These are phyloP conservation scores for Calophaca sinica DNA, from an alignment of 306 rosid species.

Conservation along the genomic window DNA sequence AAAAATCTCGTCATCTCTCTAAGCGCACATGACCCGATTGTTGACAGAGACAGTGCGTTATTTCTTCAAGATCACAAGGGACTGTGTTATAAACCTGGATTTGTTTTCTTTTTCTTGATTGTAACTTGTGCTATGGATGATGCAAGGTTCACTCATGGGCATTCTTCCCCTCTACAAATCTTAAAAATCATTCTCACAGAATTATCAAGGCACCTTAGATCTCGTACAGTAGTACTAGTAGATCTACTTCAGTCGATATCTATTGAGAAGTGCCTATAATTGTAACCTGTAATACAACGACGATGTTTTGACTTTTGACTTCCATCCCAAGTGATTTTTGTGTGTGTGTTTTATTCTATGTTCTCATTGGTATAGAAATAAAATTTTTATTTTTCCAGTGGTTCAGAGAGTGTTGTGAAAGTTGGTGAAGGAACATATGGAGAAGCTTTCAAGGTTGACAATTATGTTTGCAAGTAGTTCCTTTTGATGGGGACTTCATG, in stretches of 20 bases:
- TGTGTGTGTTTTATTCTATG: constrained; percentile 21
- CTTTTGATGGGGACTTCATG: constrained; percentile 78
- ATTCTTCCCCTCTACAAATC: not conserved
- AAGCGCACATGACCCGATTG: too few species aligned
- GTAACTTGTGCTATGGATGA: constrained; percentile 14
- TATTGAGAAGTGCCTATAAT: constrained; percentile 16
- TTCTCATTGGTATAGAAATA: constrained; percentile 41
- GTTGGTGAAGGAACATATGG: constrained; percentile 96
- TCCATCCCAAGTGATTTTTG: constrained; percentile 1
- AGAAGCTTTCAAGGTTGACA: constrained; percentile 88
- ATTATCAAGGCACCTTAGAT: constrained; percentile 25
- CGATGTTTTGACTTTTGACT: constrained; percentile 22
- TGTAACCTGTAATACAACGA: constrained; percentile 9
- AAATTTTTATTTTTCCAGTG: constrained; percentile 56
- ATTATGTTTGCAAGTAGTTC: constrained; percentile 88
- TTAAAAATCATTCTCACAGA: not conserved
- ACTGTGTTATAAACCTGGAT: constrained; percentile 10
- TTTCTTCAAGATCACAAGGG: too few species aligned
- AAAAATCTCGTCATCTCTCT: too few species aligned
- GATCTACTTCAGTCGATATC: constrained; percentile 17
- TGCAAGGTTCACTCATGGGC: not conserved
- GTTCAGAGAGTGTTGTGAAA: constrained; percentile 64
- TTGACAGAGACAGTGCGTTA: too few species aligned
- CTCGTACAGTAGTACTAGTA: not conserved
- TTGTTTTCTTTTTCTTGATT: constrained; percentile 25